These are phyloP conservation scores for Malus orientalis DNA, from an alignment of 306 rosid species.

Conservation along the genomic window DNA sequence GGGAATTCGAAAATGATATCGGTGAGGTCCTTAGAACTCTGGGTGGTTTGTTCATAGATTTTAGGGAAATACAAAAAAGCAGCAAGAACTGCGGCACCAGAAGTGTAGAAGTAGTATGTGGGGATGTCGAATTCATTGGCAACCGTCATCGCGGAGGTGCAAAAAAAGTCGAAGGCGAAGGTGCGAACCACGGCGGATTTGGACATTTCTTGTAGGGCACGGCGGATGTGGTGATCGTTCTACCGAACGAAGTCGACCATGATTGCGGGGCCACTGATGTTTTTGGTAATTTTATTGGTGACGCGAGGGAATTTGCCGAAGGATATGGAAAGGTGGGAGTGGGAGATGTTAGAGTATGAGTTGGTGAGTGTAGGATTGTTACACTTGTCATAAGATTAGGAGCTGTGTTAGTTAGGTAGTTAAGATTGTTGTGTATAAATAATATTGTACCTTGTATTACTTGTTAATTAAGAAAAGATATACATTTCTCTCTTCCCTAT, in stretches of 20 bases:
- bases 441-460: no score
- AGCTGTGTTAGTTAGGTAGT: no score
- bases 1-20: neutral
- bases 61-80: neutral
- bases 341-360: no score
- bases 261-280: neutral
- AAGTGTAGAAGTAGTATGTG: conserved; percentile 19
- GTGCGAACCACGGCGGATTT: neutral
- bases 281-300: neutral
- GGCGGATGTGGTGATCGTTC: neutral
- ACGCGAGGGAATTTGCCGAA: neutral
- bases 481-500: no score
- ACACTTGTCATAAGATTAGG: no score
- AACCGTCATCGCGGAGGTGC: neutral
- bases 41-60: neutral
- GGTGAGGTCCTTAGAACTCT: conserved; percentile 10
- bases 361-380: no score
- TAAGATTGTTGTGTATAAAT: no score
- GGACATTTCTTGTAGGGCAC: conserved; percentile 12
- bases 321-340: no score
- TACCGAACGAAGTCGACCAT: conserved; percentile 4
- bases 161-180: conserved; percentile 19
- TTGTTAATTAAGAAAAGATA: no score
- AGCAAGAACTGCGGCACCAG: conserved; percentile 9
- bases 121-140: conserved; percentile 17